phyloP scores from a whole-genome alignment of 1,139 yeast species.

The Taphrina pruni region DNA sequence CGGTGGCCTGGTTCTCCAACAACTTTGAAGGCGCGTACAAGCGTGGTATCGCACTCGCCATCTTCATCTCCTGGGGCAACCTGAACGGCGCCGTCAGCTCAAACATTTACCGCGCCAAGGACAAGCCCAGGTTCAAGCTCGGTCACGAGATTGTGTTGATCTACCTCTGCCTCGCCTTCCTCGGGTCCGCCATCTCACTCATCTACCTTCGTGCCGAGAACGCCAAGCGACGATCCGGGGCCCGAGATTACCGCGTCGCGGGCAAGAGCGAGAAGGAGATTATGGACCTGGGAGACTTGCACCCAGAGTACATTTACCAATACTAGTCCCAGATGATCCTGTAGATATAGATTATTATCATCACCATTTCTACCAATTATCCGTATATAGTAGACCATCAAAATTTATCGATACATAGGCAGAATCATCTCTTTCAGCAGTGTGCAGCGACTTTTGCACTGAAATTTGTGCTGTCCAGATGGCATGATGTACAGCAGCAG shows the following conservation, averaged over 20 bases:
- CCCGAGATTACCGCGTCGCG: slow-evolving; percentile 28
- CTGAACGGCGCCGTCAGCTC: slow-evolving; percentile 54
- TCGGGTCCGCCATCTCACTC: slow-evolving; percentile 19
- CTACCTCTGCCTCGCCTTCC: slow-evolving; percentile 22
- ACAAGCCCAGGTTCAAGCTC: slow-evolving; percentile 37
- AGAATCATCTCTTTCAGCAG: no score
- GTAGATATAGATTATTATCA: background rate
- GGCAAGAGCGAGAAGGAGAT: slow-evolving; percentile 25
- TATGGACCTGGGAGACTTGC: slow-evolving; percentile 31
- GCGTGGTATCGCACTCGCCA: slow-evolving; percentile 55
- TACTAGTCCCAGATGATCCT: background rate
- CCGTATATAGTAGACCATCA: no score
- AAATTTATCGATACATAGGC: no score
- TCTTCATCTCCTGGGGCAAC: slow-evolving; percentile 55
- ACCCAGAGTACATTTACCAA: slow-evolving; percentile 33
- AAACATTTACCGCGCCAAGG: slow-evolving; percentile 37
- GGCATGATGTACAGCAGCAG: no score
- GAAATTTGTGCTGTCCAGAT: no score
- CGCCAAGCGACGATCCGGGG: slow-evolving; percentile 23
- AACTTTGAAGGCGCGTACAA: slow-evolving; percentile 54
- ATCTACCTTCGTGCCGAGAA: slow-evolving; percentile 21
- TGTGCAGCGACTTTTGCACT: no score
- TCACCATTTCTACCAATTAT: background rate
- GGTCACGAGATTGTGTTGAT: slow-evolving; percentile 38
- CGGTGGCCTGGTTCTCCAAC: slow-evolving; percentile 55